phyloP scores from a whole-genome alignment of 768 basidiomycete genomes.

The Nidularia sp. region DNA sequence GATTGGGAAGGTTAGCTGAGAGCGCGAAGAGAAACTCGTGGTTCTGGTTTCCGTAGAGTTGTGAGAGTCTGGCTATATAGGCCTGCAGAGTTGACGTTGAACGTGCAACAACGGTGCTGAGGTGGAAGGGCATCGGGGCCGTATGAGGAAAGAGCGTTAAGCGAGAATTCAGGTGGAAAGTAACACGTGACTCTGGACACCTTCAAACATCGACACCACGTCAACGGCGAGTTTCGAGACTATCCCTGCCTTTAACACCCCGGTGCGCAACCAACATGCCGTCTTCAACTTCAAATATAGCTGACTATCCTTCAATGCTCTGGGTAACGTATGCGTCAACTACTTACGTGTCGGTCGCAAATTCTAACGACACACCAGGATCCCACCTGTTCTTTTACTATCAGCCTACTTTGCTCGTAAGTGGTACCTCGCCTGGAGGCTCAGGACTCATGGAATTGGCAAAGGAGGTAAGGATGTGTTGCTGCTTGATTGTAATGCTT shows the following conservation, averaged over 20 bases:
- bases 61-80: slow-evolving; percentile 25
- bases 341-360: background rate
- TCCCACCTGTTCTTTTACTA: slow-evolving; percentile 39
- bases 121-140: slow-evolving; percentile 21
- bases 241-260: background rate
- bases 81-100: slow-evolving; percentile 28
- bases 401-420: slow-evolving; percentile 43
- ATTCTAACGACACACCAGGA: slow-evolving; percentile 19
- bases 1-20: slow-evolving; percentile 32
- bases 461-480: slow-evolving; percentile 39
- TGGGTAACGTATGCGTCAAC: slow-evolving; percentile 40
- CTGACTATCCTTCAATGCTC: slow-evolving; percentile 34
- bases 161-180: background rate
- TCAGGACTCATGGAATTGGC: slow-evolving; percentile 49
- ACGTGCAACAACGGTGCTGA: slow-evolving; percentile 35
- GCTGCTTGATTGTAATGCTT: background rate
- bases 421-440: slow-evolving; percentile 43
- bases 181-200: background rate
- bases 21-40: slow-evolving; percentile 47
- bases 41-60: slow-evolving; percentile 20
- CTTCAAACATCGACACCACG: background rate
- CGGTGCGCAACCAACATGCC: background rate
- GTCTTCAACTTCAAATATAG: slow-evolving; percentile 9
- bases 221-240: background rate
- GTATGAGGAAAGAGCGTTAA: background rate